These are phyloP conservation scores for Raddia guianensis DNA, from an alignment of 176 grass and related monocot genomes.

Conservation along the genomic window DNA sequence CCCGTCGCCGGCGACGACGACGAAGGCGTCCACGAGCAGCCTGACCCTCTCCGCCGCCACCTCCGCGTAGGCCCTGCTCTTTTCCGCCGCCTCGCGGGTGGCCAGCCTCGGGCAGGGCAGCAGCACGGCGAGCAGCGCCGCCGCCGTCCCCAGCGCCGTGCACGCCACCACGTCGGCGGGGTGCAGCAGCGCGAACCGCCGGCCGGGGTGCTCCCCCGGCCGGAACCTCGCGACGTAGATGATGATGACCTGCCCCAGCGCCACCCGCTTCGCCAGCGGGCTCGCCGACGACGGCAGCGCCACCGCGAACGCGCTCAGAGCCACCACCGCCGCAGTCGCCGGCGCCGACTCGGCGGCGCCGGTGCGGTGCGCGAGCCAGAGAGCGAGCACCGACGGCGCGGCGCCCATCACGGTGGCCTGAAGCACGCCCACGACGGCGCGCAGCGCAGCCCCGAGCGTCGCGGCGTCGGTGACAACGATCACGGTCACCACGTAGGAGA, in stretches of 20 bases:
- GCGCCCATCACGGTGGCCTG: conserved; percentile 72
- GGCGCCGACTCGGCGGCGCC: conserved; percentile 39
- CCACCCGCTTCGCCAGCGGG: conserved; percentile 64
- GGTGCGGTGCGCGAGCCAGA: conserved; percentile 55
- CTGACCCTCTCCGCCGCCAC: conserved; percentile 59
- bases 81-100: conserved; percentile 44
- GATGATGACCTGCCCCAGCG: conserved; percentile 79
- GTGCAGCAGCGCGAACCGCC: conserved; percentile 41
- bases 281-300: conserved; percentile 50
- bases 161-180: conserved; percentile 70
- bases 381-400: conserved; percentile 56
- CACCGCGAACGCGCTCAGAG: conserved; percentile 60
- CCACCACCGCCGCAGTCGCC: conserved; percentile 49
- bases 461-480: conserved; percentile 67
- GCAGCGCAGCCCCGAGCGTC: conserved; percentile 57
- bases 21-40: conserved; percentile 56
- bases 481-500: conserved; percentile 72
- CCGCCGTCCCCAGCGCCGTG: conserved; percentile 60
- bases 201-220: conserved; percentile 1
- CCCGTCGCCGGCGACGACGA: neutral
- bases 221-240: conserved; percentile 66
- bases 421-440: conserved; percentile 44
- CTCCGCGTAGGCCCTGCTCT: conserved; percentile 53
- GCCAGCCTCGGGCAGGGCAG: conserved; percentile 72
- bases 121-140: conserved; percentile 58